Conservation (phyloP, 2,329 filamentous ascomycete genomes). For the Diplodia intermedia region DNA sequence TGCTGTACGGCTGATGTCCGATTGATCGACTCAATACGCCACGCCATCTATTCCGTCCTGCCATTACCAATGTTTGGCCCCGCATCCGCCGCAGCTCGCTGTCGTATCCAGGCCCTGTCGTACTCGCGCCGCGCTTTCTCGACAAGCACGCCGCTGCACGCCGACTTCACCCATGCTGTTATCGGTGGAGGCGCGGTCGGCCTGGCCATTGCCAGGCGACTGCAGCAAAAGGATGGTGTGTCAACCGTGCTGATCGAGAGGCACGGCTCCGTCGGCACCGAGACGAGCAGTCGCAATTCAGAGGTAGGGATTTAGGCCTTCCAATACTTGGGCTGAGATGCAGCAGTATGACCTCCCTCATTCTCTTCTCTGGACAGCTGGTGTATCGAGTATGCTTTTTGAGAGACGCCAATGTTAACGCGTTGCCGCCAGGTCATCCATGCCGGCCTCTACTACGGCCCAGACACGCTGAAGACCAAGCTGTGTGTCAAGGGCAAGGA, state of each 20-base stretch:
- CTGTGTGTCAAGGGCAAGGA: conserved; percentile 81
- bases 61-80: conserved; percentile 9
- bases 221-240: conserved; percentile 66
- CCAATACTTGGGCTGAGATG: conserved; percentile 8
- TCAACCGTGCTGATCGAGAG: conserved; percentile 82
- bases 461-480: conserved; percentile 75
- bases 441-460: conserved; percentile 89
- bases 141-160: conserved; percentile 36
- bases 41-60: not conserved
- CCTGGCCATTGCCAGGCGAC: conserved; percentile 75
- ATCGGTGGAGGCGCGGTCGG: conserved; percentile 79
- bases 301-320: conserved; percentile 61
- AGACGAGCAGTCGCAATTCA: conserved; percentile 89
- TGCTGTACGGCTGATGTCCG: conserved; percentile 4
- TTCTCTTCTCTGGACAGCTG: not conserved
- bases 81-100: conserved; percentile 13
- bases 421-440: conserved; percentile 74
- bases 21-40: conserved; percentile 13
- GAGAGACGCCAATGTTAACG: conserved; percentile 2
- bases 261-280: conserved; percentile 76
- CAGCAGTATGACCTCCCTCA: conserved; percentile 9
- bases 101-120: not conserved
- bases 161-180: conserved; percentile 71
- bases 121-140: conserved; percentile 21
- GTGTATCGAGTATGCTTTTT: not conserved